Evolutionary conservation across 305 asterid species (phyloP).

Genomic region (Withania somnifera): DNA sequence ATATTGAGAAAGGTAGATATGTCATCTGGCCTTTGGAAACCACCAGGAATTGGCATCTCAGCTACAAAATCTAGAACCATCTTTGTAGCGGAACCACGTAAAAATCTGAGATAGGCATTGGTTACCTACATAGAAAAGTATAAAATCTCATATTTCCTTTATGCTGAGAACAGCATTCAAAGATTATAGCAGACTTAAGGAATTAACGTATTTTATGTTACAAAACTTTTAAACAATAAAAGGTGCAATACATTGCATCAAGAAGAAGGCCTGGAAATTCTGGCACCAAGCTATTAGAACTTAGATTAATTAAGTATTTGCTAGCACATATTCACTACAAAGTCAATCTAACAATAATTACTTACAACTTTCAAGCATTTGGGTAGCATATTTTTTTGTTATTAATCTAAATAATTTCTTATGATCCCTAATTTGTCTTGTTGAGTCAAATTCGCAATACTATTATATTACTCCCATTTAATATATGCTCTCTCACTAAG

Average conservation of each 20-base stretch:
- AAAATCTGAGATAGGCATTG: slow-evolving; percentile 19
- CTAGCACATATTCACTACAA: neutral
- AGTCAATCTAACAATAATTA: neutral
- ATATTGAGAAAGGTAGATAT: neutral
- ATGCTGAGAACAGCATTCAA: neutral
- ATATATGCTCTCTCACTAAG: neutral
- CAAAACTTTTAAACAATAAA: neutral
- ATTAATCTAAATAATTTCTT: neutral
- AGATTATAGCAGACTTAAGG: neutral
- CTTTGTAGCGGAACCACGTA: slow-evolving; percentile 12
- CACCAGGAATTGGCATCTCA: slow-evolving; percentile 18
- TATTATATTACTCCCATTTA: neutral
- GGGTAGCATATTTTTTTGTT: neutral
- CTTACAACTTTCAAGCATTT: neutral
- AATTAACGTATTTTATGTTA: neutral
- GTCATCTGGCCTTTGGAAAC: neutral
- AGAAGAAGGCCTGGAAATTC: neutral
- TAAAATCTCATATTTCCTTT: neutral
- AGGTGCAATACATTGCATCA: neutral
- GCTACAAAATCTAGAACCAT: slow-evolving; percentile 17
- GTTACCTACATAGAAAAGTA: slow-evolving; percentile 12
- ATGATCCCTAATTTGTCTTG: neutral
- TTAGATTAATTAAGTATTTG: neutral
- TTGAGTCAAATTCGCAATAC: neutral
- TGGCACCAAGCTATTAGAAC: neutral